Evolutionary conservation across 129 eudicot species (phyloP), one percentile per base, ranked within the genome.

Genomic region (Tagetes erecta): DNA sequence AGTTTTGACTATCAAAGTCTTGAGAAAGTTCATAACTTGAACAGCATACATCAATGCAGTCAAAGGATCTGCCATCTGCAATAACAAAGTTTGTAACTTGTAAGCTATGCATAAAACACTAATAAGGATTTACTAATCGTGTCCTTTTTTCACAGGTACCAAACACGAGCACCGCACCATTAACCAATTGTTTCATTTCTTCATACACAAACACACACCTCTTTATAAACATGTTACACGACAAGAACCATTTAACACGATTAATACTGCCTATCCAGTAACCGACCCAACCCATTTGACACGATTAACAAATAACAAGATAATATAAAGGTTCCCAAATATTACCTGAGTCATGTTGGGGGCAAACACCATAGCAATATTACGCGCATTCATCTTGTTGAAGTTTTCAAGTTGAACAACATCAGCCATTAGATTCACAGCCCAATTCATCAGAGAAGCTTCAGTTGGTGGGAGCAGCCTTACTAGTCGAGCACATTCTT

Each of bases 31-130:
- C 99, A 94, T 94, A 47, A 91, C 99, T 81, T 94, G 97, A 67
- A 94, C 99, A 6, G 99, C 99, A 70, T 84, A 87, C 99, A 94
- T 91, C 77, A 94, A n/a, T 34, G 99, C 99, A 8, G 96, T 94
- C 82, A 94, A 83, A 75, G 99, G 99, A 78, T 94, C 99, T 37
- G 90, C 88, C 97, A 94, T 89, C 99, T 94, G 81, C 82, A 83
- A 33, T 5, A 50, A 9, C 13, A 52, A 76, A 51, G 20, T 3
- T 52, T 14, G 42, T 31, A 58, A 68, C 72, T 64, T 66, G 52
- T 75, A 75, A 39, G 27, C 53, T 67, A 57, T 20, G 46, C 62
- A 63, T 44, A n/a, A 40, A 3, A 20, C 27, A 20, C 27, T 20
- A 20, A 20, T 20, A 20, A 0, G 27, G 27, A 20, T 20, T 20